Percentiles rank a stretch among this genome's conserved stretches.
Conservation (phyloP, 2,329 filamentous ascomycete genomes). For the Penicillium sp. region DNA sequence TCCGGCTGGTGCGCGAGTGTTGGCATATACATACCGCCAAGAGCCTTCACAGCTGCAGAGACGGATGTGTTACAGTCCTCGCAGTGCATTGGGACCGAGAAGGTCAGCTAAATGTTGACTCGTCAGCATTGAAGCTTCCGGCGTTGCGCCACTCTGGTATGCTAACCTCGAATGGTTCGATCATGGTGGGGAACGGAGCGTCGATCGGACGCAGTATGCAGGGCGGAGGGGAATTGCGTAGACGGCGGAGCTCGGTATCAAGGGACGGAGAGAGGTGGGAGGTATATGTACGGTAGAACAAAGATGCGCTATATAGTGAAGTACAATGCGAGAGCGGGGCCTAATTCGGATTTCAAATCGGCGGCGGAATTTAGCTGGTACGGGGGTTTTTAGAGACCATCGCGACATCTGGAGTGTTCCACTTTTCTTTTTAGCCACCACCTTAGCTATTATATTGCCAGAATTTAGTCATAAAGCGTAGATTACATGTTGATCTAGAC, state of each 20-base stretch:
- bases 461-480: too few relatives aligned
- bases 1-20: neutral
- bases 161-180: slow-evolving; percentile 50
- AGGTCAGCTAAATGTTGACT: slow-evolving; percentile 72
- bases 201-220: slow-evolving; percentile 11
- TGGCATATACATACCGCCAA: slow-evolving; percentile 58
- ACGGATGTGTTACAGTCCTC: slow-evolving; percentile 86
- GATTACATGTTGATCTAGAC: too few relatives aligned
- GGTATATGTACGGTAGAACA: neutral
- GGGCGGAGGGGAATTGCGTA: neutral
- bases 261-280: neutral
- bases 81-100: slow-evolving; percentile 92
- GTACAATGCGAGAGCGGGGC: slow-evolving; percentile 14
- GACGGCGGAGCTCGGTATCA: neutral
- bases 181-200: slow-evolving; percentile 34
- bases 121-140: slow-evolving; percentile 18
- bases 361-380: slow-evolving; percentile 4
- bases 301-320: neutral
- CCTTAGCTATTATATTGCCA: neutral
- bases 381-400: neutral
- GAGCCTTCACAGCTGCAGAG: slow-evolving; percentile 72
- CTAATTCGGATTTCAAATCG: slow-evolving; percentile 36
- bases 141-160: slow-evolving; percentile 1
- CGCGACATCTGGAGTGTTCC: neutral
- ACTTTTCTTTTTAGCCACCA: neutral